These are phyloP conservation scores for Heliocybe sulcata DNA, from an alignment of 1,284 basidiomycete species.

Conservation along the genomic window DNA sequence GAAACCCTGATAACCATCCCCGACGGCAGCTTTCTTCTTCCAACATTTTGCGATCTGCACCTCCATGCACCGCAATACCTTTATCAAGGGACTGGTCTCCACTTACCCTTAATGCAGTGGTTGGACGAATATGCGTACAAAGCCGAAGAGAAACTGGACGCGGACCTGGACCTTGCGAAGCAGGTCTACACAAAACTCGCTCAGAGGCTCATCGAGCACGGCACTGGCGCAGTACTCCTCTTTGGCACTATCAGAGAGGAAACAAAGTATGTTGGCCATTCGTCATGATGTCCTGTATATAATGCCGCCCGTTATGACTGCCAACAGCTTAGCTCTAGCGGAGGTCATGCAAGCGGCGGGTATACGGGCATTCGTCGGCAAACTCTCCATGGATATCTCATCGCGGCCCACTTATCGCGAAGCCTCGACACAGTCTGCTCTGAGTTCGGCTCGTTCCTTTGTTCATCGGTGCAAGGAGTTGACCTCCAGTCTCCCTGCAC, in stretches of 20 bases:
- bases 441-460: not conserved
- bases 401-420: not conserved
- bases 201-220: not conserved
- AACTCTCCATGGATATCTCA: not conserved
- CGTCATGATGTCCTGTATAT: not conserved
- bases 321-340: not conserved
- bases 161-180: conserved; percentile 35
- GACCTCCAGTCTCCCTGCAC: not conserved
- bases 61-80: conserved; percentile 84
- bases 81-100: conserved; percentile 79
- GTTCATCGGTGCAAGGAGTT: not conserved
- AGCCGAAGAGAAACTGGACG: conserved; percentile 71
- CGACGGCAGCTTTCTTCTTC: conserved; percentile 58
- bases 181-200: not conserved
- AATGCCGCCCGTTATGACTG: no score
- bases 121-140: conserved; percentile 70
- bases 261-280: not conserved
- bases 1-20: conserved; percentile 29
- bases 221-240: not conserved
- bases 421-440: not conserved
- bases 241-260: conserved; percentile 2
- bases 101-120: conserved; percentile 82
- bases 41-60: conserved; percentile 77
- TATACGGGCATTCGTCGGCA: conserved; percentile 2
- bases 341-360: not conserved